phyloP scores from a whole-genome alignment of 1,139 yeast species.

The Pichia sorboxylosa region DNA sequence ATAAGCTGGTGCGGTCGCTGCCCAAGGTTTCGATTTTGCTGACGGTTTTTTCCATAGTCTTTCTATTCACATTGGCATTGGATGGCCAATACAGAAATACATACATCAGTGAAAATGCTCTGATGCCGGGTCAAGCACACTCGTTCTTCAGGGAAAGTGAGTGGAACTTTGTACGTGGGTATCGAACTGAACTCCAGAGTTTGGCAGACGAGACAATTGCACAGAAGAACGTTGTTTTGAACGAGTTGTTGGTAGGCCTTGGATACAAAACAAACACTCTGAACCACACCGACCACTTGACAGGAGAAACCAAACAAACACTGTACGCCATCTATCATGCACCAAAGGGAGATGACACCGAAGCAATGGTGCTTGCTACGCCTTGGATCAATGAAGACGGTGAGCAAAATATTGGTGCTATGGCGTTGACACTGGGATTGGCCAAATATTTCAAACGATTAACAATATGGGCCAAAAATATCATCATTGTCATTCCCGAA shows the following conservation, averaged over 20 bases:
- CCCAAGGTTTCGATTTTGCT: slow-evolving; percentile 55
- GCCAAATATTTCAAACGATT: slow-evolving; percentile 72
- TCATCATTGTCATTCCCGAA: slow-evolving; percentile 73
- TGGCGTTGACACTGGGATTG: slow-evolving; percentile 59
- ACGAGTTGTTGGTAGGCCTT: slow-evolving; percentile 52
- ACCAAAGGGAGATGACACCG: slow-evolving; percentile 93
- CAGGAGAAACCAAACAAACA: slow-evolving; percentile 21
- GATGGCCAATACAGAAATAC: slow-evolving; percentile 76
- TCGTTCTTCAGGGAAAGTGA: slow-evolving; percentile 89
- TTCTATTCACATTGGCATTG: slow-evolving; percentile 64
- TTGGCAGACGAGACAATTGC: slow-evolving; percentile 24
- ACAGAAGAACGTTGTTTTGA: slow-evolving; percentile 36
- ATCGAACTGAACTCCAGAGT: slow-evolving; percentile 45
- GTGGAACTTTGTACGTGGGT: slow-evolving; percentile 87
- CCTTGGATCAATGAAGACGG: slow-evolving; percentile 67
- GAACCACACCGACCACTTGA: slow-evolving; percentile 10
- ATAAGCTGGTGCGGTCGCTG: slow-evolving; percentile 41
- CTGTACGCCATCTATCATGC: slow-evolving; percentile 83
- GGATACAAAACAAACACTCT: slow-evolving; percentile 57
- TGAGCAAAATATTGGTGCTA: slow-evolving; percentile 63
- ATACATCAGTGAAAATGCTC: slow-evolving; percentile 89
- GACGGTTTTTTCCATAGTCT: slow-evolving; percentile 46
- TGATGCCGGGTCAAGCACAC: slow-evolving; percentile 92
- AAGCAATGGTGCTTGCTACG: slow-evolving; percentile 81
- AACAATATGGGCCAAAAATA: slow-evolving; percentile 93